phyloP scores from a whole-genome alignment of 306 rosid genomes.

The Fagus sylvatica region DNA sequence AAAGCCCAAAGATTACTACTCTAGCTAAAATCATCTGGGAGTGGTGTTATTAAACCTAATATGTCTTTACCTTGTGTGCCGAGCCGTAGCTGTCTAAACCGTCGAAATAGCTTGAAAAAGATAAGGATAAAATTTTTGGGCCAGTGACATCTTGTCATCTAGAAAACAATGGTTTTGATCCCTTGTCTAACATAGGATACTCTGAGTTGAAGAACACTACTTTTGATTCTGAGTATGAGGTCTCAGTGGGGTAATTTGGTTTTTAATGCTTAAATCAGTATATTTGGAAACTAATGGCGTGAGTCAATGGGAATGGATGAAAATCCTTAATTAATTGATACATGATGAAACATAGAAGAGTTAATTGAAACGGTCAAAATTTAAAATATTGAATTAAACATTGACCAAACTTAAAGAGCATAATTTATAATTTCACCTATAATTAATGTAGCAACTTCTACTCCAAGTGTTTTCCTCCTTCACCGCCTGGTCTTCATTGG shows the following conservation, averaged over 20 bases:
- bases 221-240: conserved; percentile 77
- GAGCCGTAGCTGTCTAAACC: conserved; percentile 36
- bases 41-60: conserved; percentile 41
- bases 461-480: no score
- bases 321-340: no score
- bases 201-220: conserved; percentile 47
- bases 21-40: conserved; percentile 40
- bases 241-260: neutral
- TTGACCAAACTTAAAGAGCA: no score
- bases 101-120: conserved; percentile 47
- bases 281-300: no score
- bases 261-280: no score
- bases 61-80: conserved; percentile 54
- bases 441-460: no score
- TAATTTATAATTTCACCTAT: no score
- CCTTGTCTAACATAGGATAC: conserved; percentile 50
- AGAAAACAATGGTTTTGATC: conserved; percentile 30
- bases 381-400: no score
- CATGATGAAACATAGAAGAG: no score
- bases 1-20: conserved; percentile 33
- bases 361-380: no score
- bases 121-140: conserved; percentile 40
- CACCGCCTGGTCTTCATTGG: no score
- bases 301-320: no score
- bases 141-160: conserved; percentile 27